Conservation (phyloP, 768 basidiomycete genomes). For the Cyclocybe cylindracea region DNA sequence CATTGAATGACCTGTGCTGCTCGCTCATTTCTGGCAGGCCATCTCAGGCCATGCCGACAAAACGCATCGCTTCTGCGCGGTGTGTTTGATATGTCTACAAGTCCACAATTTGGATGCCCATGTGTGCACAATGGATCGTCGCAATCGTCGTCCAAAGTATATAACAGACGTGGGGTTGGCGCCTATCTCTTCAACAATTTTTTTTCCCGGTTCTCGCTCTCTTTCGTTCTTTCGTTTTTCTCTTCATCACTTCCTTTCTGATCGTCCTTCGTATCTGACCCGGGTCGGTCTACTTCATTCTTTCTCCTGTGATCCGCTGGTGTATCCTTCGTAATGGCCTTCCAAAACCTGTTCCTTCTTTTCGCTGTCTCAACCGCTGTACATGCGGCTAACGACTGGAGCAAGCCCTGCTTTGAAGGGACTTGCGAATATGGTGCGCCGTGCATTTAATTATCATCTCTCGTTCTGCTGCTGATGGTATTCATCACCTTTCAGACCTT, state of each 20-base stretch:
- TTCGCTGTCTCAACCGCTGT: slow-evolving; percentile 9
- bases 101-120: no score
- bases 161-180: no score
- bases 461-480: not conserved
- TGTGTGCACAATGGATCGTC: no score
- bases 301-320: not conserved
- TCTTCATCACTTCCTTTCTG: slow-evolving; percentile 1
- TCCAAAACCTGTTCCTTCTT: slow-evolving; percentile 6
- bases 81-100: no score
- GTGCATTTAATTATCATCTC: not conserved
- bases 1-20: no score
- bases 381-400: slow-evolving; percentile 44
- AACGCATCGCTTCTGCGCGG: no score
- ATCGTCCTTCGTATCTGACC: slow-evolving; percentile 8
- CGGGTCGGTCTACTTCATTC: slow-evolving; percentile 15
- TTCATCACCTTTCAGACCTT: slow-evolving; percentile 22
- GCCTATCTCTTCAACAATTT: not conserved
- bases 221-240: slow-evolving; percentile 1
- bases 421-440: slow-evolving; percentile 38
- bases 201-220: not conserved
- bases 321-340: slow-evolving; percentile 7
- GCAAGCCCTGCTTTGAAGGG: slow-evolving; percentile 36
- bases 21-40: no score
- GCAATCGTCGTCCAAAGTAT: no score
- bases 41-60: no score